Evolutionary conservation across 176 grass and related monocot genomes (phyloP), one percentile per base, ranked within the genome.

Genomic region (Oryza punctata): DNA sequence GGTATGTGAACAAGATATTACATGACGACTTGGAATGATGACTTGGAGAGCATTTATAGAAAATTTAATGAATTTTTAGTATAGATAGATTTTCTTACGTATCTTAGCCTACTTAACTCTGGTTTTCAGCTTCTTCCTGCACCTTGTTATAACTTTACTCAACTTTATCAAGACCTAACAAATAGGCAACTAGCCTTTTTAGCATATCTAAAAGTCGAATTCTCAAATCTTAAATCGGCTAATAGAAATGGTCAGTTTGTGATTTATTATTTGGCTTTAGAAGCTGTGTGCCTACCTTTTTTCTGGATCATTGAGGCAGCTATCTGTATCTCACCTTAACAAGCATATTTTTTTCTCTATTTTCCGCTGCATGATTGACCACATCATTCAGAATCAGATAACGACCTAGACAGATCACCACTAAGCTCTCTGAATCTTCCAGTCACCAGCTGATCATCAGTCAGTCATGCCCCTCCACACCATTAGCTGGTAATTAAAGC

Each of bases 351-450:
- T 57, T 57, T 66, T 29, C 61, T 40, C 23, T n/a, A 61, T 74
- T 41, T 67, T 66, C 69, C 16, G 30, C 70, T 30, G 32, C 23
- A 63, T 79, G 67, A 86, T 86, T 73, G 68, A 80, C 60, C 69
- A 23, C 23, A 86, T 65, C 30, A 73, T 79, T 67, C 60, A 54
- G 11, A 74, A 80, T 63, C 72, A 70, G 83, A 77, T 63, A 78
- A 70, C 64, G 63, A 76, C 71, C 19, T 60, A 35, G 25, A 63
- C 63, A 81, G 9, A 81, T n/a, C 50, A 78, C 52, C 75, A 47
- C 68, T 79, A 49, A 47, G 57, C 57, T 29, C 29, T 74, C 41
- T 73, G 84, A 86, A 79, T 79, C 76, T 65, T 85, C 41, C 47
- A 24, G n/a, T 38, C 19, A 72, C 76, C 28, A 78, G 37, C 76